phyloP scores from a whole-genome alignment of 805 yeast species.

The Sugiyamaella boreocaroliniensis region DNA sequence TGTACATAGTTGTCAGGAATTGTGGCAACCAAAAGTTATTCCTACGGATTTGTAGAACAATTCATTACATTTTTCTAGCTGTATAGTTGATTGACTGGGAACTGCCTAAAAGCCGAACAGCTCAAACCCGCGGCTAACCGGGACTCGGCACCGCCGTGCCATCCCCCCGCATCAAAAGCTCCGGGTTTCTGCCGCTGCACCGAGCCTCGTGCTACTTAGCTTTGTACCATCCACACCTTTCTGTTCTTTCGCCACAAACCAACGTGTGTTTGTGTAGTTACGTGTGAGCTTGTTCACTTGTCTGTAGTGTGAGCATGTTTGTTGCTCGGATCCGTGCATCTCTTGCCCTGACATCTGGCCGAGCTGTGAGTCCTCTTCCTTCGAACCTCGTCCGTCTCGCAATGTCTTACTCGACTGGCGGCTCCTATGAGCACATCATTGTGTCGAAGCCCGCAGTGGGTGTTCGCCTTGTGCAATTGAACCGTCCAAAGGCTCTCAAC shows the following conservation, averaged over 20 bases:
- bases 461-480: conserved; percentile 35
- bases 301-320: neutral
- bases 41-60: no score
- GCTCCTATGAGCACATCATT: conserved; percentile 33
- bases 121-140: neutral
- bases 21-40: no score
- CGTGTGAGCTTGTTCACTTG: no score
- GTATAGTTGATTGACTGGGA: no score
- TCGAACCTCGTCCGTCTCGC: neutral
- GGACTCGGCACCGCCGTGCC: neutral
- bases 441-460: conserved; percentile 36
- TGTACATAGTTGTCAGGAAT: no score
- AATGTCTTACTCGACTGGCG: conserved; percentile 17
- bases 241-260: neutral
- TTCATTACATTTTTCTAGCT: no score
- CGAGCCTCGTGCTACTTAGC: neutral
- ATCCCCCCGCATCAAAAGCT: neutral
- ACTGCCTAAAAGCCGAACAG: no score
- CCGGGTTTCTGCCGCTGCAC: neutral
- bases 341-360: neutral
- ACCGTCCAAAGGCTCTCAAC: conserved; percentile 42
- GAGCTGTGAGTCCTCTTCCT: neutral
- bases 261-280: no score
- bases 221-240: neutral
- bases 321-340: neutral